These are phyloP conservation scores for Russula sp. DNA, from an alignment of 768 basidiomycete genomes.

Conservation along the genomic window DNA sequence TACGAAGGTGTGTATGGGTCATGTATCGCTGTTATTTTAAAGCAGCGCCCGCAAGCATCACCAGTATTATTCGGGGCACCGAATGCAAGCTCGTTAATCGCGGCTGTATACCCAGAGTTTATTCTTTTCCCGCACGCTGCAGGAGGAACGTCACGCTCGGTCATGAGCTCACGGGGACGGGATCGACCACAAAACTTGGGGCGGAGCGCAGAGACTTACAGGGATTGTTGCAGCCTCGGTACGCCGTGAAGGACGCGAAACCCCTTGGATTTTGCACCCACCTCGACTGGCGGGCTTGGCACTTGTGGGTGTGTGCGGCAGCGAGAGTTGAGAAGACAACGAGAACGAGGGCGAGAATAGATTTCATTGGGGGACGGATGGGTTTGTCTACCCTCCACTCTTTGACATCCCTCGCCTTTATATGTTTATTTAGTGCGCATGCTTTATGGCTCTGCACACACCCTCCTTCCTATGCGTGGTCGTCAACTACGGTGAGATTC, in stretches of 20 bases:
- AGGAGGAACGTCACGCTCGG: background rate
- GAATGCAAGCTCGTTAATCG: constrained; percentile 49
- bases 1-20: constrained; percentile 50
- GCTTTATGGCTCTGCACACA: background rate
- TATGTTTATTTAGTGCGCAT: background rate
- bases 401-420: background rate
- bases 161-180: background rate
- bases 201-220: constrained; percentile 28
- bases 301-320: too few species aligned
- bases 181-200: background rate
- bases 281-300: too few species aligned
- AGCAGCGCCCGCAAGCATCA: constrained; percentile 58
- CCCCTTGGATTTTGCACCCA: constrained; percentile 24
- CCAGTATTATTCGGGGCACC: constrained; percentile 44
- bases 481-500: too few species aligned
- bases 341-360: background rate
- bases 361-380: background rate
- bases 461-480: too few species aligned
- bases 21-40: constrained; percentile 39
- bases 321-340: background rate
- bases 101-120: constrained; percentile 46
- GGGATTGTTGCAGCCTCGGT: constrained; percentile 43
- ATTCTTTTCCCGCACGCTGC: constrained; percentile 42
- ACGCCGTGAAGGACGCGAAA: constrained; percentile 49
- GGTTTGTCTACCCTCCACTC: too few species aligned